Percentiles rank a stretch among this genome's conserved stretches.
Conservation (phyloP, 2,329 filamentous ascomycete genomes). For the Alternaria gaisen region DNA sequence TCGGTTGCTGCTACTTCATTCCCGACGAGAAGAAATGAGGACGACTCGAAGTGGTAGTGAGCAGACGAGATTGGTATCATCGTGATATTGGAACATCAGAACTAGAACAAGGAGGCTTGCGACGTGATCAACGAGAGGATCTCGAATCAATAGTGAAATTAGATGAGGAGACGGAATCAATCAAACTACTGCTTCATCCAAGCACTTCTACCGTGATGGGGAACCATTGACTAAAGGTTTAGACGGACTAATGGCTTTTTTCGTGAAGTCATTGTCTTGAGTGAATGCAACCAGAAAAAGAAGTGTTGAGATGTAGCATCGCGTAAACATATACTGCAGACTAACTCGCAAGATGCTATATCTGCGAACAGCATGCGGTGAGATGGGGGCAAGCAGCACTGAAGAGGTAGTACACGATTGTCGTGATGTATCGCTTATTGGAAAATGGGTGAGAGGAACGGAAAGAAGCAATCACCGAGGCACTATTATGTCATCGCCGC, state of each 20-base stretch:
- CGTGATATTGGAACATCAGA: not conserved
- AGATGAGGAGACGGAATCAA: not conserved
- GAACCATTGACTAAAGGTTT: not conserved
- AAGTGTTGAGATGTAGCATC: not conserved
- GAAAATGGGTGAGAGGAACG: constrained; percentile 11
- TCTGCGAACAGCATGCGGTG: no score
- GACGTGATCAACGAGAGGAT: not conserved
- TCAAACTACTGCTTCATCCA: not conserved
- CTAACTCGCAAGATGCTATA: not conserved
- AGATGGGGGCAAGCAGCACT: not conserved
- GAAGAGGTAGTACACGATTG: not conserved
- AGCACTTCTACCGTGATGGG: not conserved
- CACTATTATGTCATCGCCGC: constrained; percentile 17
- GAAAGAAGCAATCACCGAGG: constrained; percentile 15
- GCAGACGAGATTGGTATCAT: not conserved
- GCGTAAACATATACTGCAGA: not conserved
- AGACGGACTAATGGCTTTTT: not conserved
- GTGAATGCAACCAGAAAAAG: not conserved
- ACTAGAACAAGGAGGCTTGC: not conserved
- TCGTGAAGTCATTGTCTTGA: not conserved
- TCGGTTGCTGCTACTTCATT: constrained; percentile 43
- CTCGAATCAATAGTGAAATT: not conserved
- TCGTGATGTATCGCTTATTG: not conserved
- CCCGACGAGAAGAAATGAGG: constrained; percentile 27
- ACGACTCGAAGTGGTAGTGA: not conserved